A percentile compares a stretch with the other conserved stretches of the same genome.
These are phyloP conservation scores for Stephania cephalantha DNA, from an alignment of 164 flowering plant genomes.

Conservation along the genomic window DNA sequence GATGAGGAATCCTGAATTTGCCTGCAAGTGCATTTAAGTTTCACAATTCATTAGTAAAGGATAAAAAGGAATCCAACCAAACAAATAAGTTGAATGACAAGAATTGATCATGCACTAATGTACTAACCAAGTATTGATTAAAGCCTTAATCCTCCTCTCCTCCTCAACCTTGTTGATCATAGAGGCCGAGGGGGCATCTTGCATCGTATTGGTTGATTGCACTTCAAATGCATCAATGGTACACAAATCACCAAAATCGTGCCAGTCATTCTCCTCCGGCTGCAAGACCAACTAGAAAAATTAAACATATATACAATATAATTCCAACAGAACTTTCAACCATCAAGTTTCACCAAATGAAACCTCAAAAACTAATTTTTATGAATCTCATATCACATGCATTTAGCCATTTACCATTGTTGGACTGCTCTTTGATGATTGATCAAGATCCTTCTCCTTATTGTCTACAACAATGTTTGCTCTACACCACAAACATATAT, in stretches of 20 bases:
- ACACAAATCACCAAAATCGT: constrained; percentile 93
- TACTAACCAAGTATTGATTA: constrained; percentile 42
- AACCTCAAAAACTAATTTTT: too few relatives aligned
- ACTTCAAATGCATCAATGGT: constrained; percentile 57
- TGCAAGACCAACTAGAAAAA: constrained; percentile 14
- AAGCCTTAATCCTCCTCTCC: constrained; percentile 85
- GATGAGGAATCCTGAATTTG: constrained; percentile 57
- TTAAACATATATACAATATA: too few relatives aligned
- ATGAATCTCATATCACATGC: too few relatives aligned
- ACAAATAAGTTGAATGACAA: not conserved
- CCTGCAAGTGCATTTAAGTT: constrained; percentile 28
- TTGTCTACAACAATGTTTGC: constrained; percentile 34
- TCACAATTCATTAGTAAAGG: not conserved
- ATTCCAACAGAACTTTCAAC: too few relatives aligned
- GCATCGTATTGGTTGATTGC: constrained; percentile 37
- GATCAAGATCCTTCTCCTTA: constrained; percentile 33
- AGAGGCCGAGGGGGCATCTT: constrained; percentile 41
- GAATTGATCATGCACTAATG: not conserved
- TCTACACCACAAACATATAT: constrained; percentile 42
- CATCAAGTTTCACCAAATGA: too few relatives aligned
- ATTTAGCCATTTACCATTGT: constrained; percentile 5
- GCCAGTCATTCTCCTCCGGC: constrained; percentile 84
- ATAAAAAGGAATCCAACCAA: not conserved
- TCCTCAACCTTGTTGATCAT: constrained; percentile 66
- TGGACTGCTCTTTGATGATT: constrained; percentile 37